A percentile compares a stretch with the other conserved stretches of the same genome.
phyloP scores from a whole-genome alignment of 2,329 filamentous ascomycete species.

The Monosporascus sp. region DNA sequence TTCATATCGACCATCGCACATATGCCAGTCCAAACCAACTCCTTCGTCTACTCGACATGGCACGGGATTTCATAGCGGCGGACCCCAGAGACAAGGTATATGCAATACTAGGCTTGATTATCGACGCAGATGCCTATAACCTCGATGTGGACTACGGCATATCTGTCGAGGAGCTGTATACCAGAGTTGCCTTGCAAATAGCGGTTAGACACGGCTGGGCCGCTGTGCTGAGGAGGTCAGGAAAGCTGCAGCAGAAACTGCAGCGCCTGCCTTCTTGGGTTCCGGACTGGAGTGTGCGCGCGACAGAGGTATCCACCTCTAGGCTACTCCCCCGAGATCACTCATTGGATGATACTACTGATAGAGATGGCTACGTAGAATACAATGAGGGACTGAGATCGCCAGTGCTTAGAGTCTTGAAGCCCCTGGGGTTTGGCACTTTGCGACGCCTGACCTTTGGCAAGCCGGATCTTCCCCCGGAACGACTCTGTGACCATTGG shows the following conservation, averaged over 20 bases:
- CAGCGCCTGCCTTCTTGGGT: slow-evolving; percentile 5
- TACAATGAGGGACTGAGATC: too few species aligned
- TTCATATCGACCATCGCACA: not conserved
- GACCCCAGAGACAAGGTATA: slow-evolving; percentile 10
- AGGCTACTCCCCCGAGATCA: too few species aligned
- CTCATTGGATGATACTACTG: too few species aligned
- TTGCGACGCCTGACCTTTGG: too few species aligned
- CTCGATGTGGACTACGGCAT: slow-evolving; percentile 5
- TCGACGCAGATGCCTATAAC: not conserved
- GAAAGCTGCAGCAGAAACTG: not conserved
- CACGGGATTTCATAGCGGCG: not conserved
- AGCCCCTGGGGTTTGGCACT: too few species aligned
- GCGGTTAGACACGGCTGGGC: slow-evolving; percentile 1
- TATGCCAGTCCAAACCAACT: not conserved
- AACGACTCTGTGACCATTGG: too few species aligned
- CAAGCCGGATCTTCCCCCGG: too few species aligned
- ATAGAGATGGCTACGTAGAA: too few species aligned
- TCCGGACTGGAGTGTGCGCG: slow-evolving; percentile 4
- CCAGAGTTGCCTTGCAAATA: slow-evolving; percentile 2
- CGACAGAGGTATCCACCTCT: too few species aligned
- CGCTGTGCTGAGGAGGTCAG: slow-evolving; percentile 1
- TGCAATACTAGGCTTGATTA: slow-evolving; percentile 5
- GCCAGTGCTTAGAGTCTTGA: too few species aligned
- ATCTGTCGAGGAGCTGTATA: slow-evolving; percentile 1
- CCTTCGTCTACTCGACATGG: not conserved